phyloP scores from a whole-genome alignment of 768 basidiomycete species.

The Leccinum subtestaceum region DNA sequence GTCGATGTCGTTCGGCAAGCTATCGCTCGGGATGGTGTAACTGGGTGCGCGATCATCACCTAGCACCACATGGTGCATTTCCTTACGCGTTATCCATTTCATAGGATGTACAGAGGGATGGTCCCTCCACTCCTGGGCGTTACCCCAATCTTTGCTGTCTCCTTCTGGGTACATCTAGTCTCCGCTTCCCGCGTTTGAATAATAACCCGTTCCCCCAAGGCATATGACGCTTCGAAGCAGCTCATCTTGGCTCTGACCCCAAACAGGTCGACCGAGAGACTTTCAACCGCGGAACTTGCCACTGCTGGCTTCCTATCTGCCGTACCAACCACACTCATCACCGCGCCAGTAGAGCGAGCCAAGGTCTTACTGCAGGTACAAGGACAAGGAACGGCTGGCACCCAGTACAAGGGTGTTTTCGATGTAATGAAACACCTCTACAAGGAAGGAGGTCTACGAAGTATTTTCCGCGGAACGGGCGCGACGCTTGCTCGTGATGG shows the following conservation, averaged over 20 bases:
- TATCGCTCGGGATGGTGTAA: constrained; percentile 84
- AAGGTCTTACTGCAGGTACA: constrained; percentile 96
- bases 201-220: constrained; percentile 44
- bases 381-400: constrained; percentile 74
- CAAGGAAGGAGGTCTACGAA: constrained; percentile 86
- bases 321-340: constrained; percentile 84
- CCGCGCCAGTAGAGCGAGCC: constrained; percentile 95
- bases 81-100: constrained; percentile 4
- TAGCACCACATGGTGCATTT: not conserved
- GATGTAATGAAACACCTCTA: constrained; percentile 92
- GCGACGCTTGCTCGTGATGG: constrained; percentile 96
- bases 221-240: constrained; percentile 90
- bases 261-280: constrained; percentile 56
- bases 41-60: constrained; percentile 56
- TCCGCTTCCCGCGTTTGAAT: constrained; percentile 1
- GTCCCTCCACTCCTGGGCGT: constrained; percentile 92
- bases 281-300: constrained; percentile 81
- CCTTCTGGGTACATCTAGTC: constrained; percentile 77
- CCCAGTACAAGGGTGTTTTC: constrained; percentile 83
- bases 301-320: constrained; percentile 93
- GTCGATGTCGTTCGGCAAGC: constrained; percentile 92
- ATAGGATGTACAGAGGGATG: constrained; percentile 86
- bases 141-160: constrained; percentile 96
- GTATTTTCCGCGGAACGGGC: constrained; percentile 87
- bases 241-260: constrained; percentile 79